Evolutionary conservation across 2,329 filamentous ascomycete species (phyloP).

Genomic region (Aspergillus aculeatinus): DNA sequence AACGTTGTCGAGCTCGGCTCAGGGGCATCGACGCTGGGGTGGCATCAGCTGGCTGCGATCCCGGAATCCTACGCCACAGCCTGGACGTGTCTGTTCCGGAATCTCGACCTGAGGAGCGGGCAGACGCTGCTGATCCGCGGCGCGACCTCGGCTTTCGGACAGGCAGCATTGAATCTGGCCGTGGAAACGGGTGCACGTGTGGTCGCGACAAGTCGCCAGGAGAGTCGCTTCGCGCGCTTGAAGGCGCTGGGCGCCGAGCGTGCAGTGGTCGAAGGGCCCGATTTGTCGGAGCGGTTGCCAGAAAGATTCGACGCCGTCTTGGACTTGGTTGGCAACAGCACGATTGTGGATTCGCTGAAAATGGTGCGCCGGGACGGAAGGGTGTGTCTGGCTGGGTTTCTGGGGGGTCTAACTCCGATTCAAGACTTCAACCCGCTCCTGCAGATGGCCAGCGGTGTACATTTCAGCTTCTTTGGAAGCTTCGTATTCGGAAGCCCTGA

Average conservation of each 20-base stretch:
- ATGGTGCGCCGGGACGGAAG: slow-evolving; percentile 37
- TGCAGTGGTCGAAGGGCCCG: slow-evolving; percentile 24
- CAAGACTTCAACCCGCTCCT: slow-evolving; percentile 46
- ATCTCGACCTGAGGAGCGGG: slow-evolving; percentile 35
- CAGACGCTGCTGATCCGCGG: slow-evolving; percentile 43
- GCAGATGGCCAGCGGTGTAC: slow-evolving; percentile 48
- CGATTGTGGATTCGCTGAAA: slow-evolving; percentile 41
- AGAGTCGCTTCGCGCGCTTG: slow-evolving; percentile 29
- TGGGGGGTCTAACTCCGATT: slow-evolving; percentile 44
- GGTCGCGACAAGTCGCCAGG: slow-evolving; percentile 40
- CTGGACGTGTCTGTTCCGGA: slow-evolving; percentile 41
- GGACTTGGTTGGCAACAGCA: slow-evolving; percentile 43
- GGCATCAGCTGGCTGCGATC: slow-evolving; percentile 43
- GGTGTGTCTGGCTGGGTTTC: slow-evolving; percentile 41
- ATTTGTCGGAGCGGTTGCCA: slow-evolving; percentile 1
- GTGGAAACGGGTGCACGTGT: slow-evolving; percentile 38
- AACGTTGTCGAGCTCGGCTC: slow-evolving; percentile 29
- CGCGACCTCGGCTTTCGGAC: slow-evolving; percentile 43
- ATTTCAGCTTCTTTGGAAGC: slow-evolving; percentile 46
- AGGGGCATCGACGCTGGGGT: slow-evolving; percentile 24
- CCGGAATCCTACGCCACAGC: slow-evolving; percentile 44
- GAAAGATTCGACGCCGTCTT: slow-evolving; percentile 38
- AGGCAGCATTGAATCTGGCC: slow-evolving; percentile 42
- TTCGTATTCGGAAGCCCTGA: slow-evolving; percentile 19
- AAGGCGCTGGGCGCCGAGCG: slow-evolving; percentile 30